phyloP scores from a whole-genome alignment of 345 rosid genomes.

The Lepidium didymum region DNA sequence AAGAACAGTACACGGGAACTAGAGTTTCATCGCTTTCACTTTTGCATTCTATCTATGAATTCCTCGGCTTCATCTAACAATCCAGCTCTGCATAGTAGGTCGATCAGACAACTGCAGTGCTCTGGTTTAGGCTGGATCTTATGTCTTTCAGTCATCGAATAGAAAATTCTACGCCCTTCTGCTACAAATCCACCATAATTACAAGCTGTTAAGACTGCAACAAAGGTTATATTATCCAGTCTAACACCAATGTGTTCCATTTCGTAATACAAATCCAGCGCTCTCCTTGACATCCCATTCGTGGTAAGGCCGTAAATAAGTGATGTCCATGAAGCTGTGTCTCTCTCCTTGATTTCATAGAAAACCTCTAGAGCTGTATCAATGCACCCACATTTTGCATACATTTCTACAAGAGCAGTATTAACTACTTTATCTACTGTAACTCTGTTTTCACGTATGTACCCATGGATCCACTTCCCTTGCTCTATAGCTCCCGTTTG shows the following conservation, averaged over 20 bases:
- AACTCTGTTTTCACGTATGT: constrained; percentile 42
- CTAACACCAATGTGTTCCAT: constrained; percentile 42
- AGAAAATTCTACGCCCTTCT: constrained; percentile 51
- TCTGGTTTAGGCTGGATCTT: constrained; percentile 52
- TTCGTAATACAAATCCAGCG: constrained; percentile 45
- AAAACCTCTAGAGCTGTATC: constrained; percentile 56
- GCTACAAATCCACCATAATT: constrained; percentile 74
- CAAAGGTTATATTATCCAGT: constrained; percentile 63
- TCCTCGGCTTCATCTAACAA: constrained; percentile 59
- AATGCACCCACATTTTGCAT: constrained; percentile 63
- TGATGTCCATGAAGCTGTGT: constrained; percentile 68
- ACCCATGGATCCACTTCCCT: constrained; percentile 78
- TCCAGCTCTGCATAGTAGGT: constrained; percentile 71
- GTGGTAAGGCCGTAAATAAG: constrained; percentile 63
- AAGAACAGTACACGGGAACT: constrained; percentile 56
- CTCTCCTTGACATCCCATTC: constrained; percentile 53
- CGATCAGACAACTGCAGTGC: constrained; percentile 65
- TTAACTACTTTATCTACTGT: constrained; percentile 48
- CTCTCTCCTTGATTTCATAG: constrained; percentile 38
- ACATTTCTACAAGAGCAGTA: constrained; percentile 76
- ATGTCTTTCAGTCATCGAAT: constrained; percentile 42
- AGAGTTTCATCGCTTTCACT: constrained; percentile 26
- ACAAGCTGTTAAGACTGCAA: constrained; percentile 71
- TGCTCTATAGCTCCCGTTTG: constrained; percentile 69
- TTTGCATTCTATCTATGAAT: constrained; percentile 31